A percentile compares a stretch with the other conserved stretches of the same genome.
Conservation (phyloP, 345 rosid genomes). For the Populus euphratica region DNA sequence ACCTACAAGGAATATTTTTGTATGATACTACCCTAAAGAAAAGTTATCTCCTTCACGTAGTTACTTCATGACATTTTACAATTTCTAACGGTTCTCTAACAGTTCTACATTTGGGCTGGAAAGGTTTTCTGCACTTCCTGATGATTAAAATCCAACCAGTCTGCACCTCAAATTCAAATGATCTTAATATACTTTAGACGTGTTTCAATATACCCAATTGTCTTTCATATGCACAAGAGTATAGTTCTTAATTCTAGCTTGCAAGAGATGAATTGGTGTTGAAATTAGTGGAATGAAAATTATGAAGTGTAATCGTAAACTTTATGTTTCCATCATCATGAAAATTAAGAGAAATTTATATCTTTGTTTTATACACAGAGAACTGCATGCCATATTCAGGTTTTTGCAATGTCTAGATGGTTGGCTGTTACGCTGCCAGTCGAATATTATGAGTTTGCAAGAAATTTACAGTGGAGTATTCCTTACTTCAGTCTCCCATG, state of each 20-base stretch:
- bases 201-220: background rate
- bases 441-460: conserved; percentile 65
- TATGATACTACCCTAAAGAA: conserved; percentile 36
- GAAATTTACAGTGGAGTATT: conserved; percentile 77
- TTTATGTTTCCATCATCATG: background rate
- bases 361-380: conserved; percentile 46
- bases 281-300: background rate
- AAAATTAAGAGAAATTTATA: background rate
- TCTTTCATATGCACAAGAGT: background rate
- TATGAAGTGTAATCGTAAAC: background rate
- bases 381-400: conserved; percentile 78
- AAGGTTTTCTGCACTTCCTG: background rate
- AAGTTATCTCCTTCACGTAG: background rate
- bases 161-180: background rate
- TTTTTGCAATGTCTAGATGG: conserved; percentile 89
- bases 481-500: conserved; percentile 91
- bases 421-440: conserved; percentile 62
- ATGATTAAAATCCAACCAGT: background rate
- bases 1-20: conserved; percentile 78
- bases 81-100: background rate
- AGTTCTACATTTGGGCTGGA: background rate
- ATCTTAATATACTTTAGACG: background rate
- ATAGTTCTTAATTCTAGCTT: too few species aligned
- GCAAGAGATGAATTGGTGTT: background rate
- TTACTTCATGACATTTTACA: background rate